phyloP scores from a whole-genome alignment of 129 eudicot species.

The Chrysanthemum lavandulifolium region DNA sequence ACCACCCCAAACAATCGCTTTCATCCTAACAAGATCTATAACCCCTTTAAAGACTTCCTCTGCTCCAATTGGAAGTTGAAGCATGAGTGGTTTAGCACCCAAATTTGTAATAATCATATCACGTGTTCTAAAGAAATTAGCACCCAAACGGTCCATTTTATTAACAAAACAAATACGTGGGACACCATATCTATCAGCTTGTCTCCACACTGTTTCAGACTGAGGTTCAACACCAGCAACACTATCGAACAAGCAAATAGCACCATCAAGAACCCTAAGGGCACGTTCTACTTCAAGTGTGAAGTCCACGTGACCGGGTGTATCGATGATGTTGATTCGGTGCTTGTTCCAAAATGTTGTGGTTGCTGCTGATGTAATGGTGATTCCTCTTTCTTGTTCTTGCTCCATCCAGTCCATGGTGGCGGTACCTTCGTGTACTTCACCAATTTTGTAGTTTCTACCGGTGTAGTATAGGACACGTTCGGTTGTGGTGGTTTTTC shows the following conservation, averaged over 20 bases:
- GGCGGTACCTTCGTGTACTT: constrained; percentile 97
- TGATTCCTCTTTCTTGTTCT: constrained; percentile 97
- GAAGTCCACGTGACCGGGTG: constrained; percentile 99
- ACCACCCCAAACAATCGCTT: constrained; percentile 88
- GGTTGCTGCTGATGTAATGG: constrained; percentile 98
- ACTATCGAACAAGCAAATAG: constrained; percentile 90
- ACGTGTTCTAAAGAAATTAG: constrained; percentile 83
- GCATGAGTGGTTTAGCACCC: constrained; percentile 92
- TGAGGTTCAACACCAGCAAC: constrained; percentile 99
- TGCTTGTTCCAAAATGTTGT: constrained; percentile 95
- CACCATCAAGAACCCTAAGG: constrained; percentile 95
- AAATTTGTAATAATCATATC: constrained; percentile 87
- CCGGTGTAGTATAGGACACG: constrained; percentile 91
- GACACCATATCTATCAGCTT: constrained; percentile 94
- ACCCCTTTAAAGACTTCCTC: constrained; percentile 82
- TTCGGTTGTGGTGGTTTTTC: constrained; percentile 96
- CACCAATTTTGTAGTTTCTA: constrained; percentile 91
- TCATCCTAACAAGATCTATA: constrained; percentile 86
- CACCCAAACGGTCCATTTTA: constrained; percentile 97
- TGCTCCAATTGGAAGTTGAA: constrained; percentile 85
- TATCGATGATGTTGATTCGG: constrained; percentile 94
- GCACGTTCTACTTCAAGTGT: constrained; percentile 99
- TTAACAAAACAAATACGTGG: constrained; percentile 97
- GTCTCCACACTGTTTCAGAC: constrained; percentile 98
- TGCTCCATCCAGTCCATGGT: constrained; percentile 99